Evolutionary conservation across 2,329 filamentous ascomycete genomes (phyloP), one percentile per base, ranked within the genome.

Genomic region (Dactylellina haptotyla): DNA sequence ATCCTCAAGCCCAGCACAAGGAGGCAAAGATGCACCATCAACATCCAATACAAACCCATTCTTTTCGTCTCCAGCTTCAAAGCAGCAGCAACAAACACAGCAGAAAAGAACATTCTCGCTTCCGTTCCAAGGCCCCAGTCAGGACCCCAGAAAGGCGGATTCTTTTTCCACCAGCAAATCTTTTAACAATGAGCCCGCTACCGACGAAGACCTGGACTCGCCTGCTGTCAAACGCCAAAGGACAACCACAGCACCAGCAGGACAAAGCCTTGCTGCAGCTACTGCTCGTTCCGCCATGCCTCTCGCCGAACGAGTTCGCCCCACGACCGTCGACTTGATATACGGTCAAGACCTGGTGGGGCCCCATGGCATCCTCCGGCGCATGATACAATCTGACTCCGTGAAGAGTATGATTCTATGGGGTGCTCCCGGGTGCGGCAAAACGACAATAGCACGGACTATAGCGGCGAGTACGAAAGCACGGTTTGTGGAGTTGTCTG

Each of bases 331-430:
- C 5, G 91, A 97, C 78, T 89, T 97, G 14, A 90, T 98, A 2
- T 93, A 85, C 76, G 95, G 95, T 0, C 95, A 99, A 82, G 92
- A 97, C 46, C 87, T 99, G 0, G 93, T 99, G 1, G 94, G 93
- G 0, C 87, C 88, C 0, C 83, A 88, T 30, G 95, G 95, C n/a
- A 87, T 98, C 4, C 84, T 99, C 45, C 88, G 94, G 2, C 89
- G 89, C 28, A 85, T 98, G 70, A 96, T 99, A 76, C 91, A 97
- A 78, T 86, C 90, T 70, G 89, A 95, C 78, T 87, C 90, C 3
- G 88, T 98, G 30, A 94, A 95, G 0, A 96, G 92, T 12, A 97
- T 99, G 92, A 93, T 99, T 41, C 84, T 99, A 12, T 99, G 95
- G 91, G 91, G 91, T 30, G 87, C 86, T 0, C 88, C 90, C 0